These are phyloP conservation scores for Phytopythium boreale DNA, from an alignment of 352 stramenopile species.

Conservation along the genomic window DNA sequence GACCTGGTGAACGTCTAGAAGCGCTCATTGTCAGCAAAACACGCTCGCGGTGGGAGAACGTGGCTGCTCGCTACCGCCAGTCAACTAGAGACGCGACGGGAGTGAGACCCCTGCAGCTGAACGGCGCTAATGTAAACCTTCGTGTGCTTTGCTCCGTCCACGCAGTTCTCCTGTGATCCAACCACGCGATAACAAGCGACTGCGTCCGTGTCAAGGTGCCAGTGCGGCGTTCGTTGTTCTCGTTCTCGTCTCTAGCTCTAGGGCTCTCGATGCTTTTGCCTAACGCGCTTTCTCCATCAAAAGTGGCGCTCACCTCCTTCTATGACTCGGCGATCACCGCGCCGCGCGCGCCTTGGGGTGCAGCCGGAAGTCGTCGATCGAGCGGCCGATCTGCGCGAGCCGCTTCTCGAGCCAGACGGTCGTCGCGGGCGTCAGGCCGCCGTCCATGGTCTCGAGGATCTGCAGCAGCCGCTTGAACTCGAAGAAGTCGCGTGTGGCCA, in stretches of 20 bases:
- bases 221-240: background rate
- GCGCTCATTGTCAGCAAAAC: background rate
- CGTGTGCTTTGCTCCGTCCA: background rate
- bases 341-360: slow-evolving; percentile 8
- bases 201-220: background rate
- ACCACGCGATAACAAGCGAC: background rate
- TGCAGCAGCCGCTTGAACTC: slow-evolving; percentile 73
- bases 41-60: background rate
- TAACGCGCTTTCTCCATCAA: background rate
- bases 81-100: background rate
- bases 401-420: slow-evolving; percentile 73
- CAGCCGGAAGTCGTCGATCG: slow-evolving; percentile 58
- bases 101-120: background rate
- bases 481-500: slow-evolving; percentile 42
- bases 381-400: slow-evolving; percentile 47
- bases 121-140: background rate
- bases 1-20: slow-evolving; percentile 67
- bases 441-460: slow-evolving; percentile 75
- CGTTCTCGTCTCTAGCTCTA: slow-evolving; percentile 2
- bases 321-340: background rate
- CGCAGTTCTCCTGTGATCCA: no score
- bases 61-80: background rate
- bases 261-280: background rate
- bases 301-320: background rate
- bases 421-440: slow-evolving; percentile 55